Conservation (phyloP, 2,329 filamentous ascomycete genomes). For the Verticillium nonalfalfae region DNA sequence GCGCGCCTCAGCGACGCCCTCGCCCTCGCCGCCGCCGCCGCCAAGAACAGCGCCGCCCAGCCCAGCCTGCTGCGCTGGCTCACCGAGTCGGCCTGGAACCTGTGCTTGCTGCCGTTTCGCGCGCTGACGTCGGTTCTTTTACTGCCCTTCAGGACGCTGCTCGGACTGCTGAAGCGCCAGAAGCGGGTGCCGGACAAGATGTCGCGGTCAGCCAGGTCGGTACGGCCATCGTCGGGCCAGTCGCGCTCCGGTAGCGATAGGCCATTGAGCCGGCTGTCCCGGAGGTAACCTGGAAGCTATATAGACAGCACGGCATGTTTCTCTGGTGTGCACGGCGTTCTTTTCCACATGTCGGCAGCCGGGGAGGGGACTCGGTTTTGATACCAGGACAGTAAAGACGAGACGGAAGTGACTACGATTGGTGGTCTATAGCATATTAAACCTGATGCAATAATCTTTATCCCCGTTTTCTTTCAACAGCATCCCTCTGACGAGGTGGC, state of each 20-base stretch:
- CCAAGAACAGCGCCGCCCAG: constrained; percentile 37
- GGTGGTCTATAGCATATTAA: background rate
- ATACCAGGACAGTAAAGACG: background rate
- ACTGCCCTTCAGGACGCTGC: constrained; percentile 33
- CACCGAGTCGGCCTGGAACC: constrained; percentile 25
- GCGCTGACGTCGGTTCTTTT: constrained; percentile 30
- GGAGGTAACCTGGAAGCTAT: background rate
- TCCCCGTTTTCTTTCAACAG: too few species aligned
- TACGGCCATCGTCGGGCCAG: constrained; percentile 16
- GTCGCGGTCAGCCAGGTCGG: constrained; percentile 15
- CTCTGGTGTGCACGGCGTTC: too few species aligned
- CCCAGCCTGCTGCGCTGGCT: constrained; percentile 29
- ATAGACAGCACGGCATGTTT: too few species aligned
- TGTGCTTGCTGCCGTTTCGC: constrained; percentile 35
- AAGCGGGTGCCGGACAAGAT: constrained; percentile 19
- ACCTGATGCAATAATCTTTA: too few species aligned
- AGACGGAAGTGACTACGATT: background rate
- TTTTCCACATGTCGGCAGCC: too few species aligned
- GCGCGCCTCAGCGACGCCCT: constrained; percentile 69
- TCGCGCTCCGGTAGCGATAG: constrained; percentile 27
- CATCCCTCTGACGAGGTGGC: too few species aligned
- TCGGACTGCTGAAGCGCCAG: constrained; percentile 24
- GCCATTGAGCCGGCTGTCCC: constrained; percentile 22
- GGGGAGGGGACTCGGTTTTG: background rate
- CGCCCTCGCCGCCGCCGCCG: constrained; percentile 71